These are phyloP conservation scores for Brassica napus DNA, from an alignment of 345 rosid genomes.

Conservation along the genomic window Da-Ae NC_063448.1:3863501-3864000, in stretches of 20 bases:
- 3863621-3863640: constrained; percentile 66
- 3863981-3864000: constrained; percentile 62
- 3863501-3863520: constrained; percentile 59
- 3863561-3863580: neutral
- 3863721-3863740: constrained; percentile 10
- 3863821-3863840: neutral
- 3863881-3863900: neutral
- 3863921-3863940: neutral
- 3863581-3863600: neutral
- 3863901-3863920: neutral
- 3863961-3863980: constrained; percentile 74
- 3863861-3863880: neutral
- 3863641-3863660: constrained; percentile 80
- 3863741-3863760: neutral
- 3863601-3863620: neutral
- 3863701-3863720: constrained; percentile 88
- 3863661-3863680: constrained; percentile 65
- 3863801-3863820: neutral
- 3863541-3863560: constrained; percentile 68
- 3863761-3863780: neutral
- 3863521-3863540: constrained; percentile 78
- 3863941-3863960: neutral
- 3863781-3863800: neutral
- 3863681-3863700: constrained; percentile 92
- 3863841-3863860: neutral